Conservation (phyloP, 352 stramenopile species). For the Pythium insidiosum region DNA sequence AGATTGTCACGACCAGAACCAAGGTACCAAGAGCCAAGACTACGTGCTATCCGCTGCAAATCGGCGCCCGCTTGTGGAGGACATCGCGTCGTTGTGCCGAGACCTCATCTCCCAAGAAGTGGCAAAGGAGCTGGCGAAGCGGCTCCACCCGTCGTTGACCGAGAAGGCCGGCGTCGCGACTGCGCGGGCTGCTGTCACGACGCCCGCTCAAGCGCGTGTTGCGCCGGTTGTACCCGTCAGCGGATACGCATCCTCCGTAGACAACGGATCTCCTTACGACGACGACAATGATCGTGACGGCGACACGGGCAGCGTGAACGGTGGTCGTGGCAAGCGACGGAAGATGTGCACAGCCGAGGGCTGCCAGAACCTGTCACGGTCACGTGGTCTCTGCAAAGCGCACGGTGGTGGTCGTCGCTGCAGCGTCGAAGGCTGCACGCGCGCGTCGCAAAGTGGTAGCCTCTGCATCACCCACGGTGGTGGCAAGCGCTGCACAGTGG, state of each 20-base stretch:
- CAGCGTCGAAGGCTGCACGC: conserved; percentile 71
- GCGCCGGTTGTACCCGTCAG: too few species aligned
- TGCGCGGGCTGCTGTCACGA: too few species aligned
- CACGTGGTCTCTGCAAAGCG: conserved; percentile 68
- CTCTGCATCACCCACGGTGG: conserved; percentile 79
- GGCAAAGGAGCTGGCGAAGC: conserved; percentile 10
- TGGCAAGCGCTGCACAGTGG: conserved; percentile 76
- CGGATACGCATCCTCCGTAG: too few species aligned
- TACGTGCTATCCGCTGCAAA: conserved; percentile 37
- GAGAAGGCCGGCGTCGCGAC: not conserved
- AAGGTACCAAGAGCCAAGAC: conserved; percentile 51
- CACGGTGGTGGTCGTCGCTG: conserved; percentile 68
- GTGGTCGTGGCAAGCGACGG: conserved; percentile 50
- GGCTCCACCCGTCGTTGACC: conserved; percentile 2
- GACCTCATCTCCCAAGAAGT: conserved; percentile 70
- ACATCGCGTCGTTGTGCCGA: conserved; percentile 72
- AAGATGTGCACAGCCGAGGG: conserved; percentile 79
- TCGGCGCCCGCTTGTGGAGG: conserved; percentile 52
- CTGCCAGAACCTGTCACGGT: conserved; percentile 71
- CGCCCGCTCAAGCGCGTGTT: too few species aligned
- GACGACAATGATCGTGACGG: conserved; percentile 17
- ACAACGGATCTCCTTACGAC: conserved; percentile 11
- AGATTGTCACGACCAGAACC: conserved; percentile 44
- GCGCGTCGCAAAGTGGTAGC: conserved; percentile 71
- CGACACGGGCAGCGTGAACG: conserved; percentile 12